phyloP scores from a whole-genome alignment of 1,284 basidiomycete genomes.

The Fomitopsis pinicola region DNA sequence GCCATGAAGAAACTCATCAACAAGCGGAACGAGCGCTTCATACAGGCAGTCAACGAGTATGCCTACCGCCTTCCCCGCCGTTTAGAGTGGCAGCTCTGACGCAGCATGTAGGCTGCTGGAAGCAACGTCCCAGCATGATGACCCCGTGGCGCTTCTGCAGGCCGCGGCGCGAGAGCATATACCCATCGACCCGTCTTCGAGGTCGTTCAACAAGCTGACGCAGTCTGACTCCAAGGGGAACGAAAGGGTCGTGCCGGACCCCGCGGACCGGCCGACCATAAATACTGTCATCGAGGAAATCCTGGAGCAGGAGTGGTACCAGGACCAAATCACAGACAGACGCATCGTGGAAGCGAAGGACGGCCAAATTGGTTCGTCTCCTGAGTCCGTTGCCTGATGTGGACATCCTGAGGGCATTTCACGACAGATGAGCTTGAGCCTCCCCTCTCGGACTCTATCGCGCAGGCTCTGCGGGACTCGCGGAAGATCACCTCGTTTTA shows the following conservation, averaged over 20 bases:
- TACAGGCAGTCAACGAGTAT: conserved; percentile 70
- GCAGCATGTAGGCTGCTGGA: conserved; percentile 48
- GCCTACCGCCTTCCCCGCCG: conserved; percentile 14
- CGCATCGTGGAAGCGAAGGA: conserved; percentile 49
- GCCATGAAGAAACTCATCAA: conserved; percentile 72
- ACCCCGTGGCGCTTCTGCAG: conserved; percentile 60
- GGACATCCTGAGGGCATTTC: neutral
- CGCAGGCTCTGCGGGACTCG: conserved; percentile 55
- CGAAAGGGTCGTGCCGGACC: conserved; percentile 35
- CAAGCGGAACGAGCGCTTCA: conserved; percentile 65
- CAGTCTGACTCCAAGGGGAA: conserved; percentile 15
- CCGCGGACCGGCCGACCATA: conserved; percentile 54
- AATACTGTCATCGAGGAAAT: conserved; percentile 56
- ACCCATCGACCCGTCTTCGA: conserved; percentile 55
- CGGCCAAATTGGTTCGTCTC: conserved; percentile 44
- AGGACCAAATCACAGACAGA: conserved; percentile 60
- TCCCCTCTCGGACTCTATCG: conserved; percentile 55
- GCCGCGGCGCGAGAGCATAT: conserved; percentile 66
- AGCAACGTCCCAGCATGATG: conserved; percentile 49
- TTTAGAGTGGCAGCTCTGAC: neutral
- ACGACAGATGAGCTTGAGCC: conserved; percentile 46
- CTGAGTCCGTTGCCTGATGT: neutral
- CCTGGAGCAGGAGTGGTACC: conserved; percentile 56
- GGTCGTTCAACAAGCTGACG: conserved; percentile 6
- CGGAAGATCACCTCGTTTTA: conserved; percentile 70